Base-by-base conservation (phyloP, 345 rosid genomes). In the Corymbia maculata region DNA sequence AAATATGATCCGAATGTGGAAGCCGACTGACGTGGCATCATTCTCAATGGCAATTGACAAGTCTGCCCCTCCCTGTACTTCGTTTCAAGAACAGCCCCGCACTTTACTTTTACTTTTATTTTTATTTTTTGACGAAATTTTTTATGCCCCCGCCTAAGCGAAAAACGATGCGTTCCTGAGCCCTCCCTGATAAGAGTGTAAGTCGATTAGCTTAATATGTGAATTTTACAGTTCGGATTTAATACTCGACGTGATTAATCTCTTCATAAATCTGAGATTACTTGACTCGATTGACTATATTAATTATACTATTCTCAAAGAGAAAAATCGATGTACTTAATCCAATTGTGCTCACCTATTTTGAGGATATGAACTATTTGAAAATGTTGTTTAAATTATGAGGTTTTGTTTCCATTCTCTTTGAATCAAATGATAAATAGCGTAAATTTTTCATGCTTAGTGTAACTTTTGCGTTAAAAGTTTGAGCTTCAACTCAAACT, bases 71-170 rank as follows among this genome's bases (percentile, higher is more conserved):
- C 9, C 22, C 2, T 30, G 42, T 16, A 17, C 79, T 16, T 68
- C 79, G 9, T 68, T 68, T 32, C 6, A 16, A 15, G 36, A 42
- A n/a, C 21, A 30, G 75, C 42, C 42, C 79, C 2, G 42, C 42
- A 3, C 7, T 55, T 28, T 55, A 1, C 0, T 55, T 53, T 2
- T 51, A 6, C 0, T 64, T 13, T 13, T 1, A 10, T 13, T 13
- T 28, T 64, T 0, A 7, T 7, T 11, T 26, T 26, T 59, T 12
- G 14, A 26, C 66, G 42, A 22, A 59, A 10, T 26, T 26, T 59
- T 26, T 28, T 3, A 61, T 28, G 5, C 68, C 26, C 32, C 15
- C 2, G 8, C 68, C 30, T 61, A 61, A 59, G 28, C 6, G 68
- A 59, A 59, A 59, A 9, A 12, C 5, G n/a, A 59, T 10, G 30